Conservation (phyloP, 495 filamentous ascomycete genomes). For the Darksidea phi region DNA sequence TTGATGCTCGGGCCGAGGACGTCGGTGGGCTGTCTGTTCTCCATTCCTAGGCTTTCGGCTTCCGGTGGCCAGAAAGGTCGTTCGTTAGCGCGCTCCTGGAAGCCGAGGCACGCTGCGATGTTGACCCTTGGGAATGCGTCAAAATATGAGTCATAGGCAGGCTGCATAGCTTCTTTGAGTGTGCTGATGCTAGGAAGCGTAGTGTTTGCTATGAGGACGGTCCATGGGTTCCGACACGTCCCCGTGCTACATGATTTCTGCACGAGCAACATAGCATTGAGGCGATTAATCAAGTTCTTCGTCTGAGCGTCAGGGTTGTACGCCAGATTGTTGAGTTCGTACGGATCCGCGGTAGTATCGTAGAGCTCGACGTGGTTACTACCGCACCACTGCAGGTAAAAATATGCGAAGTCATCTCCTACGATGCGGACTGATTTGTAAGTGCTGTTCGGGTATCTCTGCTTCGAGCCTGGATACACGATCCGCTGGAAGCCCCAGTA, state of each 20-base stretch:
- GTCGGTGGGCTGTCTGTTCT: too few species aligned
- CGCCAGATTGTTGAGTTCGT: conserved; percentile 61
- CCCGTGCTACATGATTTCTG: conserved; percentile 67
- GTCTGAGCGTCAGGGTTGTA: conserved; percentile 21
- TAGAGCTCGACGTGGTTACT: conserved; percentile 65
- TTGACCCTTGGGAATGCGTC: too few species aligned
- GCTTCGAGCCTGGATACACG: neutral
- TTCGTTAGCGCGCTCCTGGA: too few species aligned
- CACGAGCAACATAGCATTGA: conserved; percentile 63
- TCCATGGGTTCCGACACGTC: too few species aligned
- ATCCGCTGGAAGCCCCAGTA: conserved; percentile 52
- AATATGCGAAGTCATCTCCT: conserved; percentile 55
- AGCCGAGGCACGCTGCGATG: too few species aligned
- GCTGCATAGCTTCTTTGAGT: too few species aligned
- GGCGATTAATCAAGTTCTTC: conserved; percentile 46
- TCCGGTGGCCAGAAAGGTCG: too few species aligned
- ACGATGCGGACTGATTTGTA: conserved; percentile 64
- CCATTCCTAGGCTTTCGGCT: too few species aligned
- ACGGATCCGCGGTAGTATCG: conserved; percentile 60
- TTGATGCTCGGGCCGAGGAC: too few species aligned
- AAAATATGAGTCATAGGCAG: too few species aligned
- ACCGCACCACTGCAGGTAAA: conserved; percentile 64
- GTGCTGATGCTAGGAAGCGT: too few species aligned
- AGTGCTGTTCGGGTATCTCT: conserved; percentile 57
- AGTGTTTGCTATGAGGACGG: too few species aligned